These are phyloP conservation scores for Luffa acutangula DNA, from an alignment of 306 rosid species.

Conservation along the genomic window DNA sequence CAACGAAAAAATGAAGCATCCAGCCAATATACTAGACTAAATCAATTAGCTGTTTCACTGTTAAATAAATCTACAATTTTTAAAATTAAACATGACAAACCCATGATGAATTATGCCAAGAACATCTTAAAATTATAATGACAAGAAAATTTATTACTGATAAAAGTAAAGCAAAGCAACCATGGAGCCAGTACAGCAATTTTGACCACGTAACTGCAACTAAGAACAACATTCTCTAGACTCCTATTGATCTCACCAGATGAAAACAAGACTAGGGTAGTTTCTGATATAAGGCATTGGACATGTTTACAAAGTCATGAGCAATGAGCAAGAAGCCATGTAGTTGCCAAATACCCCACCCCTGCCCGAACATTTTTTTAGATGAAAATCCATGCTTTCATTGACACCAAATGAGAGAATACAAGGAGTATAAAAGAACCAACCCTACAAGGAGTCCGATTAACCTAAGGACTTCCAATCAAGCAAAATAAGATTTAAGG, in stretches of 20 bases:
- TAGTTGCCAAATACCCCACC: background rate
- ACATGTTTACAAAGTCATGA: background rate
- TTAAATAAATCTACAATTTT: background rate
- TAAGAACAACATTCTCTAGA: background rate
- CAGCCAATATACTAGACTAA: background rate
- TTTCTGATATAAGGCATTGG: background rate
- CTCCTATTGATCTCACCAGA: background rate
- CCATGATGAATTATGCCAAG: background rate
- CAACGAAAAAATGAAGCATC: background rate
- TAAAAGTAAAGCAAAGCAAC: background rate
- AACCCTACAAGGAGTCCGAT: too few species aligned
- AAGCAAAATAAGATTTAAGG: too few species aligned
- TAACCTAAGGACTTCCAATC: too few species aligned
- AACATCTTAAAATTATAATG: background rate
- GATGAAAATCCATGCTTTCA: too few species aligned
- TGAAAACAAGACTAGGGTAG: background rate
- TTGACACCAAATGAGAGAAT: too few species aligned
- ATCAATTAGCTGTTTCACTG: background rate
- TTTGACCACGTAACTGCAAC: background rate
- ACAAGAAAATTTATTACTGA: background rate
- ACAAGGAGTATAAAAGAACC: too few species aligned
- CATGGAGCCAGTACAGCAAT: background rate
- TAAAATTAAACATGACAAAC: background rate
- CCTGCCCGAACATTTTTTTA: background rate
- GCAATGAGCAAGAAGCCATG: background rate